Evolutionary conservation across 306 rosid species (phyloP).

Genomic region (Cicer bijugum): DNA sequence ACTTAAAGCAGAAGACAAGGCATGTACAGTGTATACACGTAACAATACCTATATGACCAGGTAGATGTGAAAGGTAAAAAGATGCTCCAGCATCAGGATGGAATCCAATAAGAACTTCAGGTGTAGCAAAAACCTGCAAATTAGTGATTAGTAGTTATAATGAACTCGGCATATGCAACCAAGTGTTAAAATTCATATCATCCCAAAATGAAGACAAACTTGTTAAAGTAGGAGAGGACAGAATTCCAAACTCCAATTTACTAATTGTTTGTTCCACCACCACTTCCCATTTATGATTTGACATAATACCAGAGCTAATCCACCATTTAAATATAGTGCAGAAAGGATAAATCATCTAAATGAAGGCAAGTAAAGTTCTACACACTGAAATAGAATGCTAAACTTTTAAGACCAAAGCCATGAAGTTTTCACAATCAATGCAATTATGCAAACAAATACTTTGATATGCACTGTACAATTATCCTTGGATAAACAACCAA

Average conservation of each 20-base stretch:
- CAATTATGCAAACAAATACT: neutral
- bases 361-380: constrained; percentile 6
- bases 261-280: constrained; percentile 26
- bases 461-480: constrained; percentile 2
- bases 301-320: constrained; percentile 4
- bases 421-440: neutral
- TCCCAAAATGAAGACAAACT: constrained; percentile 34
- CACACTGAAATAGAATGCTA: neutral
- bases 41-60: constrained; percentile 81
- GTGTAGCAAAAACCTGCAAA: constrained; percentile 84
- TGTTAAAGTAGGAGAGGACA: constrained; percentile 1
- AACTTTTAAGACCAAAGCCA: neutral
- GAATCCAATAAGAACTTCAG: constrained; percentile 94
- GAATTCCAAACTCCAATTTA: constrained; percentile 16
- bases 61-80: constrained; percentile 86
- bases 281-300: constrained; percentile 6
- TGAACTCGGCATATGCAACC: constrained; percentile 23
- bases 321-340: neutral
- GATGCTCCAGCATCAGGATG: constrained; percentile 98
- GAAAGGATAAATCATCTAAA: neutral
- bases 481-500: neutral
- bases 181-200: constrained; percentile 20
- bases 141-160: constrained; percentile 37
- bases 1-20: constrained; percentile 26
- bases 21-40: neutral